These are phyloP conservation scores for Nowakowskiella sp. DNA, from an alignment of 192 early-diverging fungal species.

Conservation along the genomic window DNA sequence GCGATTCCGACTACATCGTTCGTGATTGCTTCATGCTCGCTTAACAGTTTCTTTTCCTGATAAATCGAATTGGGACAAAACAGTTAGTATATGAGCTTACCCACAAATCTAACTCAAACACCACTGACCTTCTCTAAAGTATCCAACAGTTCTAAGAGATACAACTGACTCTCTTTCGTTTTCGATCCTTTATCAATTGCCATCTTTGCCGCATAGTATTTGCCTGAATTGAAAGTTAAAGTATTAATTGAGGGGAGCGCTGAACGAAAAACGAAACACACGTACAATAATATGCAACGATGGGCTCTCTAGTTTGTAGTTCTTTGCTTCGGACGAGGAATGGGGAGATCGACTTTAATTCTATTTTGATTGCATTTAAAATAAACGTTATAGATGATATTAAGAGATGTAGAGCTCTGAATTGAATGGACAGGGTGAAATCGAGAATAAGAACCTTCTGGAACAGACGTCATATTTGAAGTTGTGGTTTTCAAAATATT, in stretches of 20 bases:
- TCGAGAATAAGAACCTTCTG: too few species aligned
- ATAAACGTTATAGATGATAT: too few species aligned
- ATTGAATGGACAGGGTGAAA: too few species aligned
- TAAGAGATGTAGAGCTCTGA: too few species aligned
- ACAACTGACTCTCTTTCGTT: slow-evolving; percentile 48
- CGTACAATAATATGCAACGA: slow-evolving; percentile 90
- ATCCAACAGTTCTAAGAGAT: slow-evolving; percentile 63
- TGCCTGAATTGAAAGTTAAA: slow-evolving; percentile 36
- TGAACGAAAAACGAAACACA: neutral
- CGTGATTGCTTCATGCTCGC: slow-evolving; percentile 56
- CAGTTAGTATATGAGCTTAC: neutral
- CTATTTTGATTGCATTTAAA: too few species aligned
- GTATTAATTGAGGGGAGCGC: neutral
- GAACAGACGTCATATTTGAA: too few species aligned
- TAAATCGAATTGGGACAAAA: neutral
- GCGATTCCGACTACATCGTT: slow-evolving; percentile 69
- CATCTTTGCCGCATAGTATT: slow-evolving; percentile 75
- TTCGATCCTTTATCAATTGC: slow-evolving; percentile 56
- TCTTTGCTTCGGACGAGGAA: slow-evolving; percentile 81
- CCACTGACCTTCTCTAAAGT: slow-evolving; percentile 78
- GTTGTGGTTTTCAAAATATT: too few species aligned
- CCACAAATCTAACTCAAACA: slow-evolving; percentile 3
- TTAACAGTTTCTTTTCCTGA: slow-evolving; percentile 65
- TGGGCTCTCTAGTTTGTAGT: slow-evolving; percentile 67
- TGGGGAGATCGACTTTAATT: too few species aligned